phyloP scores from a whole-genome alignment of 495 filamentous ascomycete species.

The Thermochaetoides thermophila region DNA sequence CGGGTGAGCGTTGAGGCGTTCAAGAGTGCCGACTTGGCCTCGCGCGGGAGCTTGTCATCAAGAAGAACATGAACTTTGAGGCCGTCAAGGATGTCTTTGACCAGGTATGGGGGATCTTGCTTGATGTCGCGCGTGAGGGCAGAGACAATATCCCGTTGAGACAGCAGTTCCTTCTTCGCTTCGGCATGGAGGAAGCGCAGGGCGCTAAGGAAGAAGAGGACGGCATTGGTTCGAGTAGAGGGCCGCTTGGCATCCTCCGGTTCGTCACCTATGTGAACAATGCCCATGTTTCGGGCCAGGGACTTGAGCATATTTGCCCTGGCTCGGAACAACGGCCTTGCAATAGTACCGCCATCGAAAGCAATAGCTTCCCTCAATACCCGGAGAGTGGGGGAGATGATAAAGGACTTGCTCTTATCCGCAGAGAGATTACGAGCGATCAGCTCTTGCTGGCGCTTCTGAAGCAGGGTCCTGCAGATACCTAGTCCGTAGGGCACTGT shows the following conservation, averaged over 20 bases:
- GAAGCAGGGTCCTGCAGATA: constrained; percentile 58
- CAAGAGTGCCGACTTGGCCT: constrained; percentile 57
- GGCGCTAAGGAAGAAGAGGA: constrained; percentile 58
- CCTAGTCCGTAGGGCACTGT: constrained; percentile 54
- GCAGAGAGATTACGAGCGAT: constrained; percentile 58
- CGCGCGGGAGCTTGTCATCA: constrained; percentile 52
- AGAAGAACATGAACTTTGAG: constrained; percentile 51
- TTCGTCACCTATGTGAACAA: constrained; percentile 36
- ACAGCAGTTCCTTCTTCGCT: constrained; percentile 60
- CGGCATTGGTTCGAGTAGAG: constrained; percentile 60
- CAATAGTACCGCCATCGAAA: constrained; percentile 68
- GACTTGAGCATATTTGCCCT: constrained; percentile 60
- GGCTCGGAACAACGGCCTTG: constrained; percentile 51
- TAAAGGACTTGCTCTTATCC: constrained; percentile 60
- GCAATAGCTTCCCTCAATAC: constrained; percentile 63
- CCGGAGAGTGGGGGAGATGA: constrained; percentile 71
- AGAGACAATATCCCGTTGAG: constrained; percentile 52
- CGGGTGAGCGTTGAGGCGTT: constrained; percentile 52
- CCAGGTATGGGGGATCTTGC: constrained; percentile 56
- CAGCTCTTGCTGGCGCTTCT: constrained; percentile 56
- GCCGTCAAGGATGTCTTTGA: constrained; percentile 49
- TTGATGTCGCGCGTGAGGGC: constrained; percentile 53
- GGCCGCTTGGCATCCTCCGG: constrained; percentile 42
- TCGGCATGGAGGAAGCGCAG: constrained; percentile 53
- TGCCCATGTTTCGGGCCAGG: constrained; percentile 45